phyloP scores from a whole-genome alignment of 2,329 filamentous ascomycete species.

The Lasiodiplodia sp. region DNA sequence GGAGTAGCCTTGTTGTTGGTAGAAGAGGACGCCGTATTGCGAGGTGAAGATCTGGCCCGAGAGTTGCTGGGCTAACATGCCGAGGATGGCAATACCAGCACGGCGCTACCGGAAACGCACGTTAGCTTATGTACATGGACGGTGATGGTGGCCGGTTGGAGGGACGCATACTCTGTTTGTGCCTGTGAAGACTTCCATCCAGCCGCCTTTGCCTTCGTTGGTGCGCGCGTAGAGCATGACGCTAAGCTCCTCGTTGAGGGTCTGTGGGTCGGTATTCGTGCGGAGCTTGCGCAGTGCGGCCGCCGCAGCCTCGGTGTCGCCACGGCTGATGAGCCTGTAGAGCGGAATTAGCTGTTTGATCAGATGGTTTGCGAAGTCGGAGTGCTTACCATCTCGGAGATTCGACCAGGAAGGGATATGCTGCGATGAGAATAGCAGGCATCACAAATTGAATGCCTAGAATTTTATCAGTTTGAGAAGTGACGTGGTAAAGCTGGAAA shows the following conservation, averaged over 20 bases:
- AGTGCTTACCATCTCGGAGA: constrained; percentile 17
- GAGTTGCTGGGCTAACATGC: constrained; percentile 23
- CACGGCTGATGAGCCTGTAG: constrained; percentile 22
- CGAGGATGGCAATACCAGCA: constrained; percentile 21
- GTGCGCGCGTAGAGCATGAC: constrained; percentile 20
- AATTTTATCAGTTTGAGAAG: not conserved
- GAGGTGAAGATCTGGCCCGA: constrained; percentile 28
- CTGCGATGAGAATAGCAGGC: constrained; percentile 21
- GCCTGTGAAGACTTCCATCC: constrained; percentile 18
- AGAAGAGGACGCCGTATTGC: constrained; percentile 28
- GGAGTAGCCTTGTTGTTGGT: constrained; percentile 26
- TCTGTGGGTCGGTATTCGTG: constrained; percentile 8
- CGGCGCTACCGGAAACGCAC: not conserved
- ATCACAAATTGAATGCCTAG: constrained; percentile 22
- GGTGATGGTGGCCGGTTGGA: not conserved
- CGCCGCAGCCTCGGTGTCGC: constrained; percentile 14
- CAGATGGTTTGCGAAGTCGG: not conserved
- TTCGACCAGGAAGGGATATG: constrained; percentile 22
- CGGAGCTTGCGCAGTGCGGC: constrained; percentile 19
- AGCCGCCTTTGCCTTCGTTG: constrained; percentile 22
- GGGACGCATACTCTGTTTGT: constrained; percentile 1
- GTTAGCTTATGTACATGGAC: not conserved
- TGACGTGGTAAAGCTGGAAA: not conserved
- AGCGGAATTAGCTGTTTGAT: not conserved
- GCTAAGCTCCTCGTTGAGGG: constrained; percentile 17